Base-by-base conservation (phyloP, 2,329 filamentous ascomycete genomes). In the Clonostachys solani region DNA sequence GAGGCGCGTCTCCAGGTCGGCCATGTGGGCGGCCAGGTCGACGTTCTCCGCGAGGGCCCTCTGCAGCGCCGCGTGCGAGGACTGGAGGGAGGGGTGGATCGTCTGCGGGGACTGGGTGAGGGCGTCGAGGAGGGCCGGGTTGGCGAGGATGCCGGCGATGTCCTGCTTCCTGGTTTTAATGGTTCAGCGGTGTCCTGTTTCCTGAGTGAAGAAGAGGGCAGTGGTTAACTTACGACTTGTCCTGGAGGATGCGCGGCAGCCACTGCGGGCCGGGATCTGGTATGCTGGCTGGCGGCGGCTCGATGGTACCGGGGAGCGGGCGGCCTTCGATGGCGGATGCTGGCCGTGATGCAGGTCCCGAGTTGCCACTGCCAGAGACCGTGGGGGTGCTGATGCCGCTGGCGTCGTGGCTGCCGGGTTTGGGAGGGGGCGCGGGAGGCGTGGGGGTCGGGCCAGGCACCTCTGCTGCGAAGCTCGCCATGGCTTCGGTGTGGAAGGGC, bases 161-260 rank as follows among this genome's bases (percentile, higher is more conserved):
- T 96, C 87, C 60, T 87, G 79, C 57, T 90, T 92, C 45, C 90
- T 89, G 60, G 63, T 56, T 23, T 5, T 3, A 2, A 15, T 38
- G 9, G 46, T 49, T 54, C 47, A 40, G 37, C 43, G 52, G 33
- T 33, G 19, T 18, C 23, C 44, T 12, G 19, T 29, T 29, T 29
- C 23, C 12, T 5, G 34, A 10, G 62, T 51, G 57, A 65, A 59
- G 35, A 50, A 40, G 42, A 46, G 48, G 13, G 40, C 42, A 47
- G 17, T 38, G 36, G 36, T 15, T 6, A 38, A 70, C 81, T 54
- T 72, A 95, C 90, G 88, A 84, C 72, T 94, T 95, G 59, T 94
- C 87, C 59, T 87, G 80, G 3, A 96, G 70, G 12, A 83, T 71
- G 50, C 81, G 78, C 2, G 91, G 91, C 4, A 96, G 74, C 91